A percentile compares a stretch with the other conserved stretches of the same genome.
Conservation (phyloP, 75 land plant genomes). For the Ceratopteris richardii region DNA sequence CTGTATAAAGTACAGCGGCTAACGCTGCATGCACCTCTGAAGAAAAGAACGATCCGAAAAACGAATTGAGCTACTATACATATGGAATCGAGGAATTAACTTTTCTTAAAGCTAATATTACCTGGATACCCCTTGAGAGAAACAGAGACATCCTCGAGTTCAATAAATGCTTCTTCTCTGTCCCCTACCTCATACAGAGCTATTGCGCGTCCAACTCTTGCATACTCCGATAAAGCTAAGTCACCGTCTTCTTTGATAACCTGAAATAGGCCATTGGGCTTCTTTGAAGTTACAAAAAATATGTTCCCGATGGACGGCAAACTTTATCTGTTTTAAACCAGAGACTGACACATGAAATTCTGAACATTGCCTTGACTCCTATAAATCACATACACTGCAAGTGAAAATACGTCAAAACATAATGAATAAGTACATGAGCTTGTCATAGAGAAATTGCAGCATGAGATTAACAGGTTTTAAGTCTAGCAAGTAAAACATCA, state of each 20-base stretch:
- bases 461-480: too few species aligned
- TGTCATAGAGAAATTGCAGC: too few species aligned
- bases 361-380: too few species aligned
- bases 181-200: slow-evolving; percentile 63
- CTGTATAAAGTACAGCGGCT: slow-evolving; percentile 59
- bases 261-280: slow-evolving; percentile 15
- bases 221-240: slow-evolving; percentile 63
- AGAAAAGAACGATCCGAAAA: not conserved
- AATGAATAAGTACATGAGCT: too few species aligned
- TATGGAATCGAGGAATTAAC: not conserved
- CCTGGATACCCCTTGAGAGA: slow-evolving; percentile 77
- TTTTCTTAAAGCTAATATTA: slow-evolving; percentile 7
- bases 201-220: slow-evolving; percentile 64
- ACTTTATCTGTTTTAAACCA: too few species aligned
- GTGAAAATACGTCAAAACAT: too few species aligned
- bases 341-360: too few species aligned
- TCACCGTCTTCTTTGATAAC: slow-evolving; percentile 47
- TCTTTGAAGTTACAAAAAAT: slow-evolving; percentile 1
- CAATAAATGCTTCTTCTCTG: slow-evolving; percentile 56
- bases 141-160: slow-evolving; percentile 69
- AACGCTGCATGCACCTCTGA: slow-evolving; percentile 75
- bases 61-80: not conserved
- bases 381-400: too few species aligned
- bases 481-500: too few species aligned
- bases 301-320: too few species aligned